These are phyloP conservation scores for Aquanectria penicillioides DNA, from an alignment of 2,329 filamentous ascomycete species.

Conservation along the genomic window DNA sequence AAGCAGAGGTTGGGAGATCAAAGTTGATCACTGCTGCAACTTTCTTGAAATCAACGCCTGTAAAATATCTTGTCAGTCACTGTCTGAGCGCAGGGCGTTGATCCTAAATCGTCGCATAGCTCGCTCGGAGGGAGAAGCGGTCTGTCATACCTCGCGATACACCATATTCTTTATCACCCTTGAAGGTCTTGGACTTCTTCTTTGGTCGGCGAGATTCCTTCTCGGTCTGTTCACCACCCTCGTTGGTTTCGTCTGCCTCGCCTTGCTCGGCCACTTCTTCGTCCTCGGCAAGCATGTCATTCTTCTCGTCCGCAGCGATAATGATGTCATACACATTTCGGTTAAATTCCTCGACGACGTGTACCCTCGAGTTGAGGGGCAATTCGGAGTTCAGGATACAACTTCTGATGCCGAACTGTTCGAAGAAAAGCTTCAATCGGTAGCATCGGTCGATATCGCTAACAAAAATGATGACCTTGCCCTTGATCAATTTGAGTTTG, in stretches of 20 bases:
- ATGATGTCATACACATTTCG: slow-evolving; percentile 97
- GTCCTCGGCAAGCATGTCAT: slow-evolving; percentile 80
- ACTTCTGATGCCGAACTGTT: slow-evolving; percentile 95
- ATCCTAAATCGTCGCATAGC: not conserved
- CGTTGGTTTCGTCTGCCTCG: slow-evolving; percentile 54
- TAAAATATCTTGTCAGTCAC: slow-evolving; percentile 27
- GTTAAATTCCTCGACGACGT: slow-evolving; percentile 98
- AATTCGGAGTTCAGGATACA: slow-evolving; percentile 95
- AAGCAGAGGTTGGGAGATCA: slow-evolving; percentile 87
- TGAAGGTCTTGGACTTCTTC: slow-evolving; percentile 60
- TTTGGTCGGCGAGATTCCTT: slow-evolving; percentile 45
- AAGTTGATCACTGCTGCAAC: slow-evolving; percentile 97
- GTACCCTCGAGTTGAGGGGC: slow-evolving; percentile 90
- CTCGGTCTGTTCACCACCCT: slow-evolving; percentile 39
- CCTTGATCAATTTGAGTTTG: slow-evolving; percentile 92
- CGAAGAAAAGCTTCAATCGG: slow-evolving; percentile 91
- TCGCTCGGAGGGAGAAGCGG: not conserved
- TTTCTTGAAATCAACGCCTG: slow-evolving; percentile 89
- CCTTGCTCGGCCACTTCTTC: slow-evolving; percentile 56
- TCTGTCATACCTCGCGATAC: slow-evolving; percentile 78
- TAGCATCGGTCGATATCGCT: slow-evolving; percentile 90
- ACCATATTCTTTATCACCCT: slow-evolving; percentile 86
- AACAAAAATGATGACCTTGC: slow-evolving; percentile 80
- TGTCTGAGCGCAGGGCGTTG: not conserved
- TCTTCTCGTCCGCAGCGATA: slow-evolving; percentile 93